Base-by-base conservation (phyloP, 2,329 filamentous ascomycete species). In the Neurospora crassa region DNA sequence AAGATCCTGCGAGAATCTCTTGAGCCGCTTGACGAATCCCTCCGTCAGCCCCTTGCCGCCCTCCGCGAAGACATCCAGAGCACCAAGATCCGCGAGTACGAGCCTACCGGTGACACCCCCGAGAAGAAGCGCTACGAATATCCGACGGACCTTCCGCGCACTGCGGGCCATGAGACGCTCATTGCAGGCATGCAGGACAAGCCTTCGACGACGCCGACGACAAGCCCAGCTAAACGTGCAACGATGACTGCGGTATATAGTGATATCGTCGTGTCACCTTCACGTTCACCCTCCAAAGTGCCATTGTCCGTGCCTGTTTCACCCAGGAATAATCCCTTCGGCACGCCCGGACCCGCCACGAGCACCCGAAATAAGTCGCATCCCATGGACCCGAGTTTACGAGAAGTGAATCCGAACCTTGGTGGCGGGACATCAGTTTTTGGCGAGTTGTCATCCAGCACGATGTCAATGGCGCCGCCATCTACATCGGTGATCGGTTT, bases 81-180 rank as follows among this genome's bases (percentile, higher is more conserved):
- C 67, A 89, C 90, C 1, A 81, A 84, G 5, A 84, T 98, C 69
- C 86, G 89, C 70, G 94, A 97, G 78, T 98, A 98, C 79, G 84
- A 88, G 45, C 88, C 92, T 0, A 98, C 96, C 0, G 95, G 96
- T 69, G 86, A 91, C 67, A 98, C 96, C 1, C 96, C 96, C 0
- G 89, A 92, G 78, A 96, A 94, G 81, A 83, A 86, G 40, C 85
- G 89, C 69, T 99, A 98, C 80, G 85, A 88, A n/a, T 97, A 93
- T 77, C 92, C 93, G 0, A 91, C 88, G 1, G 84, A 86, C 2
- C 85, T 99, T 1, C 96, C 96, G 3, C 89, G 90, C 37, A 98
- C 96, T 0, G 81, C 82, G 37, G 74, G 84, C 0, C 84, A 84
- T 74, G 83, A 84, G 1, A 74, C 79, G 16, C 80, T 87, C 20